phyloP scores from a whole-genome alignment of 2,329 filamentous ascomycete genomes.

The Venturia effusa region DNA sequence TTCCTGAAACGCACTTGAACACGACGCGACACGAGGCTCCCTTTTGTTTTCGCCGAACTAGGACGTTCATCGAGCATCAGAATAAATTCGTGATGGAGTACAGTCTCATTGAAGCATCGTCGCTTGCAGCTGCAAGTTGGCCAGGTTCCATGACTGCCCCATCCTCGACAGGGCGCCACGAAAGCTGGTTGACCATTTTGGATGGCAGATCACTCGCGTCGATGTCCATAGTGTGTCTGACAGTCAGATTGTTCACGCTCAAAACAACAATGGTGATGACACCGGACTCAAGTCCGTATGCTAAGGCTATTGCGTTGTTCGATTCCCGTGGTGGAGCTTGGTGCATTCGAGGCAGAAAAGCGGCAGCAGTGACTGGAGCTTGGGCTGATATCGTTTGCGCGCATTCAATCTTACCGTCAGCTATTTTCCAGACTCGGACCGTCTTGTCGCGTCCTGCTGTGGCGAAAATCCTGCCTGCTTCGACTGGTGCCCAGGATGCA shows the following conservation, averaged over 20 bases:
- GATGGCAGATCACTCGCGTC: conserved; percentile 13
- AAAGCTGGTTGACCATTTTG: conserved; percentile 19
- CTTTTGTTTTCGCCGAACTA: background rate
- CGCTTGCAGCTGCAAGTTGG: conserved; percentile 10
- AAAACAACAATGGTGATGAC: conserved; percentile 12
- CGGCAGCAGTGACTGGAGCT: conserved; percentile 23
- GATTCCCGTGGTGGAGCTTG: background rate
- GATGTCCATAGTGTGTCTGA: conserved; percentile 12
- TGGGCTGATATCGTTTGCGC: conserved; percentile 17
- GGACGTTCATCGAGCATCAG: background rate
- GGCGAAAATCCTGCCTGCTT: conserved; percentile 49
- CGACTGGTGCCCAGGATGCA: conserved; percentile 63
- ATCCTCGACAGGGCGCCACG: conserved; percentile 19
- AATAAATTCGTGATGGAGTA: conserved; percentile 4
- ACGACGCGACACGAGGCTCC: background rate
- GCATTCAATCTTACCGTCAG: conserved; percentile 15
- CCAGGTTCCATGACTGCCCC: background rate
- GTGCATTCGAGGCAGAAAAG: conserved; percentile 16
- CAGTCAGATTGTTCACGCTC: conserved; percentile 10
- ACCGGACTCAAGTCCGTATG: conserved; percentile 21
- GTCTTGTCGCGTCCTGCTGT: conserved; percentile 86
- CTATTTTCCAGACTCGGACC: conserved; percentile 49
- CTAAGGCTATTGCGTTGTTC: conserved; percentile 14
- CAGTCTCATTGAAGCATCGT: conserved; percentile 9
- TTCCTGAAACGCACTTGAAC: background rate